phyloP scores from a whole-genome alignment of 75 land plant species.

The Pinus taeda region DNA sequence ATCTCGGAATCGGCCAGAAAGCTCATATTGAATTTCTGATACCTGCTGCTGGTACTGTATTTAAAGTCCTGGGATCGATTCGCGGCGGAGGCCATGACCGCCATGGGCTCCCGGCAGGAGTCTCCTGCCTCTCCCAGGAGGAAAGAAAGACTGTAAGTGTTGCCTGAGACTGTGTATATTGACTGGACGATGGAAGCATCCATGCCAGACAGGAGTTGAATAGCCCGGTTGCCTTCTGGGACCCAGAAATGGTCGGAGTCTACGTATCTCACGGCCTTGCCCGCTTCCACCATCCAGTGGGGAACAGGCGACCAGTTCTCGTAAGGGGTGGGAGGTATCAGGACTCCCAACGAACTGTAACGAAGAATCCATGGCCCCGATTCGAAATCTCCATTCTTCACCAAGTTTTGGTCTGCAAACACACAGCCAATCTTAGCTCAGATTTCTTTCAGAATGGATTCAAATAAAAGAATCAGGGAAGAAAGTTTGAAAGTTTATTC shows the following conservation, averaged over 20 bases:
- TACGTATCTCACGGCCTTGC: conserved; percentile 8
- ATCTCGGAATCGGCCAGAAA: conserved; percentile 38
- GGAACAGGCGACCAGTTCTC: not conserved
- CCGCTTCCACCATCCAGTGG: not conserved
- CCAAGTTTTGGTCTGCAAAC: conserved; percentile 25
- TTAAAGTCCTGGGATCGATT: conserved; percentile 49
- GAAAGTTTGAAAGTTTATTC: too few relatives aligned
- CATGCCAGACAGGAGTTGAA: not conserved
- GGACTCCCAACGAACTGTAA: conserved; percentile 1
- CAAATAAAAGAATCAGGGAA: too few relatives aligned
- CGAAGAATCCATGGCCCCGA: conserved; percentile 1
- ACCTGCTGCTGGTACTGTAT: conserved; percentile 35
- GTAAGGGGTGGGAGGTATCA: conserved; percentile 5
- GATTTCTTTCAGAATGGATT: too few relatives aligned
- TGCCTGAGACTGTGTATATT: conserved; percentile 44
- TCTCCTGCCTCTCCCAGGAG: conserved; percentile 55
- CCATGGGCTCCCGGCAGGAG: conserved; percentile 50
- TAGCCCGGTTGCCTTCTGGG: conserved; percentile 8
- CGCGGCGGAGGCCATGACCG: conserved; percentile 64
- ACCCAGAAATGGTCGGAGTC: not conserved
- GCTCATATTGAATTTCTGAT: conserved; percentile 25
- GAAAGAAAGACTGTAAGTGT: conserved; percentile 48
- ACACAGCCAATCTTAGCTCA: not conserved
- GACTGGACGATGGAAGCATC: conserved; percentile 30
- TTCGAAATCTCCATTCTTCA: conserved; percentile 8